Base-by-base conservation (phyloP, 2,329 filamentous ascomycete genomes). In the Aureobasidium leucospermi region DNA sequence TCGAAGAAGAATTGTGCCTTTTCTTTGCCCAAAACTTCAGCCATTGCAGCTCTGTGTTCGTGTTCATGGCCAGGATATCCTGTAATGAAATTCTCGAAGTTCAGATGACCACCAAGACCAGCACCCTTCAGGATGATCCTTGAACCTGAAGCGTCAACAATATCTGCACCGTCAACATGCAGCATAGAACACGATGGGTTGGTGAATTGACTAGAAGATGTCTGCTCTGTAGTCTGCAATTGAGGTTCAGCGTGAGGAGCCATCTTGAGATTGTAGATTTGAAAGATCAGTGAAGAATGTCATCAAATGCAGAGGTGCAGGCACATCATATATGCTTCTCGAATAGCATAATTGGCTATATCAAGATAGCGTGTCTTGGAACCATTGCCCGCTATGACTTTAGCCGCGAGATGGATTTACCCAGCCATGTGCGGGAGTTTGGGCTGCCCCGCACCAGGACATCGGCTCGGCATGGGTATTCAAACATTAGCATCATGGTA, bases 71-170 rank as follows among this genome's bases (percentile, higher is more conserved):
- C 82, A 6, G 80, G 73, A 59, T 78, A 84, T 8, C 82, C 82
- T 1, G 79, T 82, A 61, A 84, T 83, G 71, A 84, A 84, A 67
- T 83, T 84, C 68, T 84, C 81, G 80, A 60, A 83, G 61, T 72
- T 75, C 49, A 60, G 45, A 19, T 64, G 63, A 4, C 62, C 62
- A 10, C 62, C 62, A 48, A 73, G 65, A 16, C 69, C 75, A 41
- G 76, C 73, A 57, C 78, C 76, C 43, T 76, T 73, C 29, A 82
- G 74, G 8, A 81, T 70, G 9, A 82, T 73, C 3, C 66, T 65
- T 4, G 77, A 68, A 6, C 75, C 78, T 42, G 75, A 66, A 0
- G 68, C 67, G 61, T 80, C 74, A 29, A 81, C 75, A 19, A 82
- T 74, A 16, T 71, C 67, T n/a, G 72, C 70, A 23, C 71, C 75